A percentile compares a stretch with the other conserved stretches of the same genome.
Conservation (phyloP, 2,329 filamentous ascomycete genomes). For the Epicoccum sorghinum region DNA sequence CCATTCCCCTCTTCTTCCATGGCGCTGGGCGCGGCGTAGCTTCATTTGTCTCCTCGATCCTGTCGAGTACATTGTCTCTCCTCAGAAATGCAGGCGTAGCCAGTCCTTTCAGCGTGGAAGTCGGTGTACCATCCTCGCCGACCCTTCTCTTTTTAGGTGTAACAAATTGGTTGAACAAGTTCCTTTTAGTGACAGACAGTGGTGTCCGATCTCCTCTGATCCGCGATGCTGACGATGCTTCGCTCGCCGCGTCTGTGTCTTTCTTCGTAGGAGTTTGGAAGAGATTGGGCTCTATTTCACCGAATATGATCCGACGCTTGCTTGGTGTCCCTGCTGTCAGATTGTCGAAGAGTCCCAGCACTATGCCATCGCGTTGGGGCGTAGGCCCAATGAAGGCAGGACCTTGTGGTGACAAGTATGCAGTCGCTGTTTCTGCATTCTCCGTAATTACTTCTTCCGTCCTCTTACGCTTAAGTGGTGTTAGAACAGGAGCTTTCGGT, state of each 20-base stretch:
- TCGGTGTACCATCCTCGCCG: slow-evolving; percentile 47
- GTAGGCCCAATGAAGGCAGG: slow-evolving; percentile 69
- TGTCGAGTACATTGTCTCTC: slow-evolving; percentile 57
- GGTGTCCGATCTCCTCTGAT: slow-evolving; percentile 53
- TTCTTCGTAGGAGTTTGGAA: slow-evolving; percentile 51
- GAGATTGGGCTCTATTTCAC: slow-evolving; percentile 40
- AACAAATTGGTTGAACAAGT: slow-evolving; percentile 66
- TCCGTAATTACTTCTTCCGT: slow-evolving; percentile 26
- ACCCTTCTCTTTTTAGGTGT: slow-evolving; percentile 61
- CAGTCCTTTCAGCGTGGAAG: slow-evolving; percentile 53
- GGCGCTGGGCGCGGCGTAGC: slow-evolving; percentile 44
- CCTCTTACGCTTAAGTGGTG: slow-evolving; percentile 42
- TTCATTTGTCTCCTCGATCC: slow-evolving; percentile 62
- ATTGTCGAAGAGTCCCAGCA: slow-evolving; percentile 78
- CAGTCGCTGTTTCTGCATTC: slow-evolving; percentile 16
- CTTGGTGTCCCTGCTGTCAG: slow-evolving; percentile 60
- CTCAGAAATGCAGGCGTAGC: slow-evolving; percentile 75
- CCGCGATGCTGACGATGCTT: slow-evolving; percentile 36
- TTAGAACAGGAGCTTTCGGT: slow-evolving; percentile 24
- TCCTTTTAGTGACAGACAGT: slow-evolving; percentile 63
- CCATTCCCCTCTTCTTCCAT: slow-evolving; percentile 57
- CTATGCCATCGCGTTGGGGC: slow-evolving; percentile 77
- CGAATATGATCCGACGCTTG: slow-evolving; percentile 39
- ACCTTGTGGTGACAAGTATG: slow-evolving; percentile 39
- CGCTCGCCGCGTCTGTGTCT: slow-evolving; percentile 32